These are phyloP conservation scores for Blastobotrys niveus DNA, from an alignment of 1,139 yeast species.

Conservation along the genomic window DNA sequence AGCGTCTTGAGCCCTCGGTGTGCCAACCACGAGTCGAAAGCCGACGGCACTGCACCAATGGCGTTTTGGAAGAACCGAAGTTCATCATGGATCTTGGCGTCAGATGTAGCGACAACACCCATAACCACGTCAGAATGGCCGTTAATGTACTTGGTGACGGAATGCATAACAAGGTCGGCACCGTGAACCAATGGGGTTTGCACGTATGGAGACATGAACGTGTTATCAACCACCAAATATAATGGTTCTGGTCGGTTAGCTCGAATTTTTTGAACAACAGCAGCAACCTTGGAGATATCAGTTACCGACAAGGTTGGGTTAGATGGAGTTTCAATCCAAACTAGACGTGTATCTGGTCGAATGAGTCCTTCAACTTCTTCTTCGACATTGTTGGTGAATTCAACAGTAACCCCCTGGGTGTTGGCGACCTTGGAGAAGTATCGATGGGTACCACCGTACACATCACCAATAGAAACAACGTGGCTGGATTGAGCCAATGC, in stretches of 20 bases:
- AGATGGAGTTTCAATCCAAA: constrained; percentile 88
- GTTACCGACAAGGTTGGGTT: constrained; percentile 80
- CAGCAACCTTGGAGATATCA: constrained; percentile 58
- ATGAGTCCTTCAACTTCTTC: constrained; percentile 53
- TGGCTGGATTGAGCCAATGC: constrained; percentile 68
- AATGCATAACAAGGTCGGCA: constrained; percentile 82
- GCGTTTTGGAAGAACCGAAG: constrained; percentile 81
- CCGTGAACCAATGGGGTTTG: constrained; percentile 80
- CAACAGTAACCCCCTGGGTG: constrained; percentile 68
- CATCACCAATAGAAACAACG: constrained; percentile 78
- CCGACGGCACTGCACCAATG: constrained; percentile 82
- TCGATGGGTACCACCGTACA: constrained; percentile 90
- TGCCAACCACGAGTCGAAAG: constrained; percentile 89
- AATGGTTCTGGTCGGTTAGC: constrained; percentile 43
- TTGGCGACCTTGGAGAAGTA: constrained; percentile 82
- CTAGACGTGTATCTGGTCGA: constrained; percentile 58
- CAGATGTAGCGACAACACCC: constrained; percentile 75
- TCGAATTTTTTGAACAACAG: constrained; percentile 46
- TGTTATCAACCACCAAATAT: constrained; percentile 79
- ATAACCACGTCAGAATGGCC: constrained; percentile 91
- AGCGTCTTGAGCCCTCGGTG: constrained; percentile 88
- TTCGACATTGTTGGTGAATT: constrained; percentile 62
- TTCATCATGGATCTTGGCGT: constrained; percentile 53
- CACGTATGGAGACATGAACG: constrained; percentile 88
- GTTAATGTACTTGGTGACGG: constrained; percentile 85